Percentiles rank a stretch among this genome's conserved stretches.
These are phyloP conservation scores for Jaltomata sinuosa DNA, from an alignment of 257 asterid species.

Conservation along the genomic window DNA sequence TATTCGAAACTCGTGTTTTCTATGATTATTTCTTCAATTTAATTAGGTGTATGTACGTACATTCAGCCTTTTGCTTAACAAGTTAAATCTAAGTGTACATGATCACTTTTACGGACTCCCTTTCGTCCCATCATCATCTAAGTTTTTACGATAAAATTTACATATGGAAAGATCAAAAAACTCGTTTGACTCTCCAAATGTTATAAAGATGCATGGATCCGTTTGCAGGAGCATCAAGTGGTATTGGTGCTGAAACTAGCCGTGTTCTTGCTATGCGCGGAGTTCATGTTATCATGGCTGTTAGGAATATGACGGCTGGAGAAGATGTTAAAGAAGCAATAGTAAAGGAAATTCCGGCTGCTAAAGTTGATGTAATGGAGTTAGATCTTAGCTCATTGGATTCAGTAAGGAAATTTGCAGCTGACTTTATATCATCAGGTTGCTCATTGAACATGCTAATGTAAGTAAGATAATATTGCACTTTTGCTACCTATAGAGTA, in stretches of 20 bases:
- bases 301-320: slow-evolving; percentile 51
- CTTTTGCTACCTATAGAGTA: background rate
- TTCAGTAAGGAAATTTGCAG: slow-evolving; percentile 62
- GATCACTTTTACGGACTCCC: too few species aligned
- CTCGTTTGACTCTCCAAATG: too few species aligned
- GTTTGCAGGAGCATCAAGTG: slow-evolving; percentile 76
- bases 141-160: too few species aligned
- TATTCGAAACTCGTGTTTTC: too few species aligned
- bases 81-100: too few species aligned
- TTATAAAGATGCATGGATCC: too few species aligned
- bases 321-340: slow-evolving; percentile 41
- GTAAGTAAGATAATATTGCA: slow-evolving; percentile 24
- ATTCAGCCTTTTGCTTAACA: too few species aligned
- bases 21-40: too few species aligned
- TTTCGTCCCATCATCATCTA: too few species aligned
- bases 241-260: slow-evolving; percentile 84
- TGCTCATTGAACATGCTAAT: slow-evolving; percentile 64
- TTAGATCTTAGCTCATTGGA: slow-evolving; percentile 65
- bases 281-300: slow-evolving; percentile 63
- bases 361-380: slow-evolving; percentile 68
- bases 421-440: slow-evolving; percentile 50
- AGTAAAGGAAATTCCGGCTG: slow-evolving; percentile 44
- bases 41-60: too few species aligned
- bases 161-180: too few species aligned
- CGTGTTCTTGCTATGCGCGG: slow-evolving; percentile 87